phyloP scores from a whole-genome alignment of 345 rosid genomes.

The Cardamine occulta region DNA sequence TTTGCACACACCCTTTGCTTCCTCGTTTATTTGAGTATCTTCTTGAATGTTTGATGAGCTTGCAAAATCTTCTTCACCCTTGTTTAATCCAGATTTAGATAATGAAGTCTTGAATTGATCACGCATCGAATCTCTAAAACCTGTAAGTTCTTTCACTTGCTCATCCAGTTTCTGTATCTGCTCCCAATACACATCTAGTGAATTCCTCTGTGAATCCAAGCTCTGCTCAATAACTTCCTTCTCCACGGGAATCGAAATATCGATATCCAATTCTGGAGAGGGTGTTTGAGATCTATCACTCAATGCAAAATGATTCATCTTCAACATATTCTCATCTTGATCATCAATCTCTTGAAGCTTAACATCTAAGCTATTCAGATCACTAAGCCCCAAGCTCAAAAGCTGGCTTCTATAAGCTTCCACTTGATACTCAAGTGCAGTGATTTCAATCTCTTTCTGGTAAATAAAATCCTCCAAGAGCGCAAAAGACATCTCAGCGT shows the following conservation, averaged over 20 bases:
- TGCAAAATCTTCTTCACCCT: slow-evolving; percentile 37
- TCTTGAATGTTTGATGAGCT: slow-evolving; percentile 56
- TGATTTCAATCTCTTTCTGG: slow-evolving; percentile 78
- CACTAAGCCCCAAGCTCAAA: slow-evolving; percentile 64
- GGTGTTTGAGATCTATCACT: slow-evolving; percentile 39
- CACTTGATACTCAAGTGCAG: slow-evolving; percentile 73
- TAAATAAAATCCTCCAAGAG: slow-evolving; percentile 62
- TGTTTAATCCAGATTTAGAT: slow-evolving; percentile 35
- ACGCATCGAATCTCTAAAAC: slow-evolving; percentile 41
- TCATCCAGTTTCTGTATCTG: slow-evolving; percentile 64
- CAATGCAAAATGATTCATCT: no score
- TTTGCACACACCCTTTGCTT: slow-evolving; percentile 35
- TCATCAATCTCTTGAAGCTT: slow-evolving; percentile 49
- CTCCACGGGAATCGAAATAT: slow-evolving; percentile 35
- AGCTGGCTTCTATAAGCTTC: slow-evolving; percentile 73
- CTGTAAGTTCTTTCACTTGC: slow-evolving; percentile 54
- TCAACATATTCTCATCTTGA: slow-evolving; percentile 15
- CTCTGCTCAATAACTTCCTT: slow-evolving; percentile 44
- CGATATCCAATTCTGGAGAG: slow-evolving; percentile 10
- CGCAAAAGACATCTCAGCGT: slow-evolving; percentile 72
- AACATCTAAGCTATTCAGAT: slow-evolving; percentile 48
- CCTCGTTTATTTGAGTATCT: slow-evolving; percentile 50
- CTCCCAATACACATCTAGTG: slow-evolving; percentile 57
- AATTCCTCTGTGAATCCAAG: slow-evolving; percentile 38
- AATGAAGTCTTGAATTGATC: slow-evolving; percentile 29